phyloP scores from a whole-genome alignment of 2,329 filamentous ascomycete genomes.

The Phaeosphaeria sp. region DNA sequence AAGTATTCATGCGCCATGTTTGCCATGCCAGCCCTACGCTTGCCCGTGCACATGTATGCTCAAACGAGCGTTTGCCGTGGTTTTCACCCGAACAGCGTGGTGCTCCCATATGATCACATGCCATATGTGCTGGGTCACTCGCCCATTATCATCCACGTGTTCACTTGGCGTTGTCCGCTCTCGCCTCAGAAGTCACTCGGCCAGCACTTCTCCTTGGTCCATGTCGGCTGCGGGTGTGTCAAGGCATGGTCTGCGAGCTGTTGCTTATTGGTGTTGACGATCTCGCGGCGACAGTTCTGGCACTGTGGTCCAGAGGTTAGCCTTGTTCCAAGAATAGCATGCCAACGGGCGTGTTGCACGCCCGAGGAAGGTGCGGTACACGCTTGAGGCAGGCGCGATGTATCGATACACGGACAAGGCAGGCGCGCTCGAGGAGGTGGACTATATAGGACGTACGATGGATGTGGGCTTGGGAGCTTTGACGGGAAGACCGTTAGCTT shows the following conservation, averaged over 20 bases:
- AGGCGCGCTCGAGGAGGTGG: too few relatives aligned
- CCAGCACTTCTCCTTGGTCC: slow-evolving; percentile 67
- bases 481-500: slow-evolving; percentile 63
- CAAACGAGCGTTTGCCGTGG: too few relatives aligned
- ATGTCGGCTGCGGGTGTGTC: slow-evolving; percentile 58
- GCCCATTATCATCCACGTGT: too few relatives aligned
- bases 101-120: too few relatives aligned
- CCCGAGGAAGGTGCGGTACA: too few relatives aligned
- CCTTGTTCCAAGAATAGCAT: slow-evolving; percentile 2
- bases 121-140: too few relatives aligned
- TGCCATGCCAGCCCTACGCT: not conserved
- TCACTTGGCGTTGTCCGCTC: too few relatives aligned
- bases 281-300: slow-evolving; percentile 60
- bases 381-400: too few relatives aligned
- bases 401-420: not conserved
- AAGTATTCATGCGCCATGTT: not conserved
- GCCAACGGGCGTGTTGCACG: too few relatives aligned
- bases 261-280: slow-evolving; percentile 59
- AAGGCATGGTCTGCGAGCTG: slow-evolving; percentile 62
- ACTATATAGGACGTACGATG: too few relatives aligned
- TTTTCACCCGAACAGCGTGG: too few relatives aligned
- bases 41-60: too few relatives aligned
- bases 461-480: slow-evolving; percentile 62
- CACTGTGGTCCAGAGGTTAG: slow-evolving; percentile 46
- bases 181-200: slow-evolving; percentile 53